Percentiles rank a stretch among this genome's conserved stretches.
Evolutionary conservation across 2,329 filamentous ascomycete species (phyloP).

Genomic region (Aspergillus hortae): DNA sequence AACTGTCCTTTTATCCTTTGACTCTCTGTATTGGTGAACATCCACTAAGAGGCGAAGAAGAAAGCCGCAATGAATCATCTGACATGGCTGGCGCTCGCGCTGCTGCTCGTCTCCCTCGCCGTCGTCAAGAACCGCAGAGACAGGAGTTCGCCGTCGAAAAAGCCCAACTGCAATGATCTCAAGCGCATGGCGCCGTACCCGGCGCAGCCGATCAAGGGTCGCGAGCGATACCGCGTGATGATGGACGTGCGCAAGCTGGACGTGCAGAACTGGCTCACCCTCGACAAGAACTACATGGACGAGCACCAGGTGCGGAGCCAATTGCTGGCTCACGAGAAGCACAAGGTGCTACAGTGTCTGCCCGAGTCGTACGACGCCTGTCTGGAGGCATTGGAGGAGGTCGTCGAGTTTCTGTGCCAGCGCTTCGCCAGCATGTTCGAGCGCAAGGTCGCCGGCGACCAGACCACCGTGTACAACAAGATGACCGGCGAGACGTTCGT

Average conservation of each 20-base stretch:
- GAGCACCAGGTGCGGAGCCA: conserved; percentile 42
- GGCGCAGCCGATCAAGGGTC: conserved; percentile 35
- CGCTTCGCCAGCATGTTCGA: conserved; percentile 45
- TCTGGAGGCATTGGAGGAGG: conserved; percentile 46
- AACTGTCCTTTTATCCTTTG: conserved; percentile 2
- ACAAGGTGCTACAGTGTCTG: conserved; percentile 45
- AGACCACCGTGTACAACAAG: conserved; percentile 40
- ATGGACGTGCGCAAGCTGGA: conserved; percentile 49
- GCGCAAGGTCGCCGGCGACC: conserved; percentile 20
- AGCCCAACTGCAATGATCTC: conserved; percentile 23
- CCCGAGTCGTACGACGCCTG: conserved; percentile 45
- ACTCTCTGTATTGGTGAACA: conserved; percentile 10
- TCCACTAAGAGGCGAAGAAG: not conserved
- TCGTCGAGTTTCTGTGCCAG: conserved; percentile 43
- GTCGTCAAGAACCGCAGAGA: conserved; percentile 9
- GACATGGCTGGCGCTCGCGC: conserved; percentile 25
- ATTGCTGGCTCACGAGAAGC: conserved; percentile 37
- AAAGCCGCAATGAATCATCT: conserved; percentile 30
- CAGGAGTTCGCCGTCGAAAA: not conserved
- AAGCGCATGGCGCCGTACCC: conserved; percentile 37
- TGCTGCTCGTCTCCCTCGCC: conserved; percentile 27
- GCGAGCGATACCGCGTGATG: conserved; percentile 41
- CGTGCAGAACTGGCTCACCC: conserved; percentile 45
- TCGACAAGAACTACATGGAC: conserved; percentile 46
- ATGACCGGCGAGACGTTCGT: conserved; percentile 44